Evolutionary conservation across 2,329 filamentous ascomycete genomes (phyloP).

Genomic region (Calonectria hongkongensis): DNA sequence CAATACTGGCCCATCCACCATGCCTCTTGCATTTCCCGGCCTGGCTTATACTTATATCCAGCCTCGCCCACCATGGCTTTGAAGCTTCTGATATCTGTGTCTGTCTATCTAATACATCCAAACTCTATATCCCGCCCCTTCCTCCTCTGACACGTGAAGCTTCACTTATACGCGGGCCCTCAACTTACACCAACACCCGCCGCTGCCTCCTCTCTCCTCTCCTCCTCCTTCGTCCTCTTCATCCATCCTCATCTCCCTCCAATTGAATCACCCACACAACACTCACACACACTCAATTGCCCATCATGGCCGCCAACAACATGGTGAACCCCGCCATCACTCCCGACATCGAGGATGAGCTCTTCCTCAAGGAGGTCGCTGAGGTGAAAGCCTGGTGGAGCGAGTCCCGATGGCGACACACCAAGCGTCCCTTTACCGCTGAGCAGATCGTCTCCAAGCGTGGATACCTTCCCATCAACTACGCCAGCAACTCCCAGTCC

Average conservation of each 20-base stretch:
- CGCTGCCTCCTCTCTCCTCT: background rate
- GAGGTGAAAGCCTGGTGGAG: slow-evolving; percentile 96
- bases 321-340: slow-evolving; percentile 76
- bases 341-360: slow-evolving; percentile 75
- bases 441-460: slow-evolving; percentile 98
- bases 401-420: slow-evolving; percentile 93
- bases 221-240: slow-evolving; percentile 19
- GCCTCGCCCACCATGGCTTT: slow-evolving; percentile 40
- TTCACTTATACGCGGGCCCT: slow-evolving; percentile 39
- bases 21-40: slow-evolving; percentile 44
- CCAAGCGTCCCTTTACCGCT: slow-evolving; percentile 93
- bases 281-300: slow-evolving; percentile 31
- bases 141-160: slow-evolving; percentile 31
- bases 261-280: slow-evolving; percentile 9
- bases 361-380: slow-evolving; percentile 88
- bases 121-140: slow-evolving; percentile 26
- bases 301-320: slow-evolving; percentile 76
- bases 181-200: background rate
- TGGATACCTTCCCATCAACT: slow-evolving; percentile 91
- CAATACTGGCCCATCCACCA: slow-evolving; percentile 6
- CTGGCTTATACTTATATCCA: slow-evolving; percentile 52
- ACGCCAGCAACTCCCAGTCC: slow-evolving; percentile 89
- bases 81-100: slow-evolving; percentile 27
- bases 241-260: background rate
- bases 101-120: slow-evolving; percentile 13